phyloP scores from a whole-genome alignment of 441 rosid genomes.

The Lepidium campestre region DNA sequence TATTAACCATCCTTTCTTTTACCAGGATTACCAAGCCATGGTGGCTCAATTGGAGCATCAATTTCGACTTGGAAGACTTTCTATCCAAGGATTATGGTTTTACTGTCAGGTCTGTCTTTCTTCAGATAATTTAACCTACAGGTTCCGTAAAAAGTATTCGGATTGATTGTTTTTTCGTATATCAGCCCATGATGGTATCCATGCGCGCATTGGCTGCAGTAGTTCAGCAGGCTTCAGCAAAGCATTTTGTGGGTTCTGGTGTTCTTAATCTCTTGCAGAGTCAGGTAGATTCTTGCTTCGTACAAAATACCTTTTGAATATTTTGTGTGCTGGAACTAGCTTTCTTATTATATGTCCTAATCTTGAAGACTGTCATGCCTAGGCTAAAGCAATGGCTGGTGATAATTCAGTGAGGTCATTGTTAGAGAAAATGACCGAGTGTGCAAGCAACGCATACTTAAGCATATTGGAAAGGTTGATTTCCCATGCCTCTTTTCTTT shows the following conservation, averaged over 20 bases:
- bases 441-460: slow-evolving; percentile 91
- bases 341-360: slow-evolving; percentile 19
- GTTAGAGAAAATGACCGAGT: slow-evolving; percentile 92
- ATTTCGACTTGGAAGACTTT: slow-evolving; percentile 92
- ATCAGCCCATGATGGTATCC: slow-evolving; percentile 88
- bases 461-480: slow-evolving; percentile 86
- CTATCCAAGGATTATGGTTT: slow-evolving; percentile 97
- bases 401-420: slow-evolving; percentile 88
- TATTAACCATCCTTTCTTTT: neutral
- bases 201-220: slow-evolving; percentile 86
- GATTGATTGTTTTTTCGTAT: slow-evolving; percentile 23
- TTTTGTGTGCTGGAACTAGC: neutral
- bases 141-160: neutral
- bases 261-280: slow-evolving; percentile 94
- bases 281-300: slow-evolving; percentile 46
- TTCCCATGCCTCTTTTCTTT: slow-evolving; percentile 3
- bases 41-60: slow-evolving; percentile 97
- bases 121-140: slow-evolving; percentile 7
- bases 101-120: slow-evolving; percentile 77
- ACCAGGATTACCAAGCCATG: slow-evolving; percentile 91
- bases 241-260: slow-evolving; percentile 79
- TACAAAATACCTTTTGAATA: neutral
- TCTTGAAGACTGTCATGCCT: slow-evolving; percentile 28
- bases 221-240: slow-evolving; percentile 67
- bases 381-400: slow-evolving; percentile 98